A percentile compares a stretch with the other conserved stretches of the same genome.
These are phyloP conservation scores for Alternaria hordeiaustralica DNA, from an alignment of 2,329 filamentous ascomycete genomes.

Conservation along the genomic window DNA sequence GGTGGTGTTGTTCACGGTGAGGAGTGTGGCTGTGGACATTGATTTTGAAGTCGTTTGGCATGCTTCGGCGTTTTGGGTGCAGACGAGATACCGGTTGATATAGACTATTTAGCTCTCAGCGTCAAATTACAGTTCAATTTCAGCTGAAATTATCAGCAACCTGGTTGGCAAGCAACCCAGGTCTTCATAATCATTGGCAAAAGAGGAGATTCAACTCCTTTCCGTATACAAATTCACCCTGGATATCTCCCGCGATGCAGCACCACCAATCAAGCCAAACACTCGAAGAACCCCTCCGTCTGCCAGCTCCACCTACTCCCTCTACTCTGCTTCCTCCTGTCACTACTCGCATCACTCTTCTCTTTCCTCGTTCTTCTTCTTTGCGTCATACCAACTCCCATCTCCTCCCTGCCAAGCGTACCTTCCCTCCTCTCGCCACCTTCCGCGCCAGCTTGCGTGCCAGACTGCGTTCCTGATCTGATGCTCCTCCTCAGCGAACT, in stretches of 20 bases:
- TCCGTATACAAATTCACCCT: background rate
- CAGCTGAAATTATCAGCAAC: background rate
- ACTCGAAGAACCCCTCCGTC: background rate
- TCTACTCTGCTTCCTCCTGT: background rate
- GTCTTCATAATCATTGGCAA: background rate
- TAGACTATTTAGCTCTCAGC: background rate
- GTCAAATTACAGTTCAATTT: background rate
- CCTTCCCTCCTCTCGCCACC: background rate
- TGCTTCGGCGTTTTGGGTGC: background rate
- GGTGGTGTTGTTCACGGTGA: conserved; percentile 33
- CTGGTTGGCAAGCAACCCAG: background rate
- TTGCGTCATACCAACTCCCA: background rate
- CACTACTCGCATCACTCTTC: background rate
- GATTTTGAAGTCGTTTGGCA: background rate
- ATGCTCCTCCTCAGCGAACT: background rate
- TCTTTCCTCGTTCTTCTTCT: background rate
- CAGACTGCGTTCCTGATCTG: background rate
- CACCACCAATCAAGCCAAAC: background rate
- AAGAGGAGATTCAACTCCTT: background rate
- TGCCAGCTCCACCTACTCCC: background rate
- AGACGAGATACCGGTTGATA: background rate
- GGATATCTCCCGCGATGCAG: background rate
- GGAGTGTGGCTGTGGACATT: conserved; percentile 41
- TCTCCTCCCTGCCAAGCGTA: background rate
- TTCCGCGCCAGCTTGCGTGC: background rate